These are phyloP conservation scores for Simmondsia chinensis DNA, from an alignment of 148 eudicot genomes.

Conservation along the genomic window DNA sequence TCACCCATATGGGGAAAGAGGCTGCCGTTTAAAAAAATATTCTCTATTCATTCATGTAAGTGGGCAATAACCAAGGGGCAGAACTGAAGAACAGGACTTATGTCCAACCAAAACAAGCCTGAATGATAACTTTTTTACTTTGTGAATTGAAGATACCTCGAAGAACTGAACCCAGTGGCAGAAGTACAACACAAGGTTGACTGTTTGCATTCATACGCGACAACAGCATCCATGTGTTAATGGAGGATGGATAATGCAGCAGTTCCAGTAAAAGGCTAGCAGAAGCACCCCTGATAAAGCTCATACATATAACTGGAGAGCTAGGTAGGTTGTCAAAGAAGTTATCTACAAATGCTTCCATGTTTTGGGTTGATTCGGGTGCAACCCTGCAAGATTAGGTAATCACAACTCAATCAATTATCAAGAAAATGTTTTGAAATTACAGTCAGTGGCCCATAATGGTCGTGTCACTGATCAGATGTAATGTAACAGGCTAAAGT, in stretches of 20 bases:
- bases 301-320: slow-evolving; percentile 56
- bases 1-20: too few relatives aligned
- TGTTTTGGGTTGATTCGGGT: slow-evolving; percentile 41
- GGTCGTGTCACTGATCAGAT: too few relatives aligned
- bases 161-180: slow-evolving; percentile 45
- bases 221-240: slow-evolving; percentile 55
- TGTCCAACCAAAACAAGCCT: too few relatives aligned
- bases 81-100: too few relatives aligned
- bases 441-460: too few relatives aligned
- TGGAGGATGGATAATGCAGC: slow-evolving; percentile 19
- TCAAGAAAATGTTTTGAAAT: too few relatives aligned
- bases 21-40: too few relatives aligned
- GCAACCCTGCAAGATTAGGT: slow-evolving; percentile 33
- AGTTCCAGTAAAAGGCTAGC: slow-evolving; percentile 47
- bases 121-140: too few relatives aligned
- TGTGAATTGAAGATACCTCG: slow-evolving; percentile 25
- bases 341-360: slow-evolving; percentile 29
- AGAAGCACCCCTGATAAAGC: slow-evolving; percentile 57
- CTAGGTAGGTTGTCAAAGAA: slow-evolving; percentile 65
- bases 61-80: too few relatives aligned
- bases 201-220: slow-evolving; percentile 54
- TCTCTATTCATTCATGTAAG: too few relatives aligned
- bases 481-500: too few relatives aligned
- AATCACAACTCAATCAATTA: slow-evolving; percentile 9
- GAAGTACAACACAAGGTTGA: slow-evolving; percentile 59